Conservation (phyloP, 768 basidiomycete genomes). For the Pisolithus marmoratus region DNA sequence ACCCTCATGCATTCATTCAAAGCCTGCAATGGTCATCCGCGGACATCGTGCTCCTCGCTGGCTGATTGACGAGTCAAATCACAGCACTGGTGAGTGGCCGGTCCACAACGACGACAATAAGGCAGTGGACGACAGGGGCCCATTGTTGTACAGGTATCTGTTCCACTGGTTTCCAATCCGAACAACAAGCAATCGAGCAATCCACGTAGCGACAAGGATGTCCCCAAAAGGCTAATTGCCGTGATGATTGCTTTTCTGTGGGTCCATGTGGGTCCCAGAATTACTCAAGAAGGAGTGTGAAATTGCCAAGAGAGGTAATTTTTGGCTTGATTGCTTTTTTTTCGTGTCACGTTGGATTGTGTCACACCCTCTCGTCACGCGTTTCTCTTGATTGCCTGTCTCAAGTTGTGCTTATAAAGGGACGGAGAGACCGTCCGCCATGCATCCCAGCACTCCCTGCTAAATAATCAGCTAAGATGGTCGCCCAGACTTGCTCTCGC, state of each 20-base stretch:
- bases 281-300: slow-evolving; percentile 17
- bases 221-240: neutral
- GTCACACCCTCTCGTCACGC: slow-evolving; percentile 18
- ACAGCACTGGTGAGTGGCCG: too few relatives aligned
- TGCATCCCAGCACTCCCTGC: slow-evolving; percentile 4
- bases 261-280: slow-evolving; percentile 26
- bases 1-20: too few relatives aligned
- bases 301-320: slow-evolving; percentile 17
- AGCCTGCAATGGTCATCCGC: too few relatives aligned
- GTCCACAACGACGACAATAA: too few relatives aligned
- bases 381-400: slow-evolving; percentile 6
- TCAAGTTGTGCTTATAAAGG: slow-evolving; percentile 18
- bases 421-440: neutral
- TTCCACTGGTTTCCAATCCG: neutral
- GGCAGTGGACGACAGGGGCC: too few relatives aligned
- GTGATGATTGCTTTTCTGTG: slow-evolving; percentile 19
- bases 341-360: slow-evolving; percentile 23
- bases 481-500: slow-evolving; percentile 19
- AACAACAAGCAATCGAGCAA: neutral
- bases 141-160: too few relatives aligned
- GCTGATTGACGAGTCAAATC: too few relatives aligned
- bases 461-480: slow-evolving; percentile 26
- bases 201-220: neutral
- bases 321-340: slow-evolving; percentile 24
- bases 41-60: too few relatives aligned